A percentile compares a stretch with the other conserved stretches of the same genome.
These are phyloP conservation scores for Penicillium malachiteum DNA, from an alignment of 495 filamentous ascomycete species.

Conservation along the genomic window DNA sequence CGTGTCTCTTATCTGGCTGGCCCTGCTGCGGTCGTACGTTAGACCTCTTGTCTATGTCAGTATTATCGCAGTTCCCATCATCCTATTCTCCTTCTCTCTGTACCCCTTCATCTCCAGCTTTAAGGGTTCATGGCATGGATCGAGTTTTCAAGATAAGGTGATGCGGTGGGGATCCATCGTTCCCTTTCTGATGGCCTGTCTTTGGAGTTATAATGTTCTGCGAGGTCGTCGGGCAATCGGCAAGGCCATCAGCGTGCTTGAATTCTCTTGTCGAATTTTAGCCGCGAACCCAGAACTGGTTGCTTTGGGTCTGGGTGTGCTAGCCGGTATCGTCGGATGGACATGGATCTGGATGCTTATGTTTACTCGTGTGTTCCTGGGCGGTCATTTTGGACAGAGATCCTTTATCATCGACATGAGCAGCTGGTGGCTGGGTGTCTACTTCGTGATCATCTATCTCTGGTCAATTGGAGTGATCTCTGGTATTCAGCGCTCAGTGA, in stretches of 20 bases:
- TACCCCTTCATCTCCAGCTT: slow-evolving; percentile 92
- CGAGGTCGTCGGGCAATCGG: slow-evolving; percentile 75
- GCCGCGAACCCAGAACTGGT: slow-evolving; percentile 80
- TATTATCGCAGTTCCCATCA: slow-evolving; percentile 77
- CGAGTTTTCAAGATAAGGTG: slow-evolving; percentile 74
- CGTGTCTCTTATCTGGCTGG: slow-evolving; percentile 88
- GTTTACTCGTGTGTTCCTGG: slow-evolving; percentile 93
- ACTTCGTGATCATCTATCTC: slow-evolving; percentile 89
- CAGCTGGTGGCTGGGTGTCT: slow-evolving; percentile 88
- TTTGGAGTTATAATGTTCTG: slow-evolving; percentile 81
- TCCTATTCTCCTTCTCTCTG: slow-evolving; percentile 81
- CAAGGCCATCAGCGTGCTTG: slow-evolving; percentile 80
- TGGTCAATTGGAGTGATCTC: slow-evolving; percentile 88
- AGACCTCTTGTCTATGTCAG: slow-evolving; percentile 75
- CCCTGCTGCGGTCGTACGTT: slow-evolving; percentile 80
- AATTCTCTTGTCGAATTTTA: slow-evolving; percentile 86
- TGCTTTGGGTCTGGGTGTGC: slow-evolving; percentile 73
- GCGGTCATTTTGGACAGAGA: slow-evolving; percentile 64
- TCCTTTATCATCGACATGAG: slow-evolving; percentile 78
- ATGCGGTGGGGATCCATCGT: slow-evolving; percentile 87
- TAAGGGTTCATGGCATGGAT: slow-evolving; percentile 65
- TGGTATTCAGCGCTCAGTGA: slow-evolving; percentile 85
- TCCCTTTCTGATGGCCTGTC: slow-evolving; percentile 66
- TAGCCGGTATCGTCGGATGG: slow-evolving; percentile 77
- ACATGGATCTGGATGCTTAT: slow-evolving; percentile 96